These are phyloP conservation scores for Penicillium oxalicum DNA, from an alignment of 2,329 filamentous ascomycete species.

Conservation along the genomic window DNA sequence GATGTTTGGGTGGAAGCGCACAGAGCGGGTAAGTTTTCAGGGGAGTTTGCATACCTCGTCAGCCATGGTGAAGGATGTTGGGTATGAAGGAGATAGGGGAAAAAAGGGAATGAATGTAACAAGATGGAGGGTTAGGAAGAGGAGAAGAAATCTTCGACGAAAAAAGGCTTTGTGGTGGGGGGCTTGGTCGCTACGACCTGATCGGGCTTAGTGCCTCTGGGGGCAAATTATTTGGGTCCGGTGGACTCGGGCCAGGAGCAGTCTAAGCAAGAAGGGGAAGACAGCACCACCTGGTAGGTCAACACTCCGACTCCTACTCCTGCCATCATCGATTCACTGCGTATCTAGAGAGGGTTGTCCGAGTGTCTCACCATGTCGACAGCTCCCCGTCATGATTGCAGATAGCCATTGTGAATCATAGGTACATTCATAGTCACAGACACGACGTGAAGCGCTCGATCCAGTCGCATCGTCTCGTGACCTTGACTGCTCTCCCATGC, in stretches of 20 bases:
- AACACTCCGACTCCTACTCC: too few relatives aligned
- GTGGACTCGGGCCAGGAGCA: not conserved
- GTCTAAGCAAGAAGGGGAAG: too few relatives aligned
- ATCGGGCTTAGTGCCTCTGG: constrained; percentile 22
- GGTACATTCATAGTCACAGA: too few relatives aligned
- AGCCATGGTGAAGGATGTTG: constrained; percentile 53
- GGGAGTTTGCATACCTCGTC: constrained; percentile 53
- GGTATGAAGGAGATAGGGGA: constrained; percentile 15
- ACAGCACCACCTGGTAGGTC: too few relatives aligned
- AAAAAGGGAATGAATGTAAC: constrained; percentile 17
- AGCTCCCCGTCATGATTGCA: too few relatives aligned
- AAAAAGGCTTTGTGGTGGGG: constrained; percentile 33
- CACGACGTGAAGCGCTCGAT: too few relatives aligned
- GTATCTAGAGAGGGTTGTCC: not conserved
- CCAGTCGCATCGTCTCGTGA: too few relatives aligned
- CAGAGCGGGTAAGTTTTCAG: constrained; percentile 9
- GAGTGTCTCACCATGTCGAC: not conserved
- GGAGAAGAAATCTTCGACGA: constrained; percentile 21
- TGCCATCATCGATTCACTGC: too few relatives aligned
- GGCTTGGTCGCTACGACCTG: constrained; percentile 24
- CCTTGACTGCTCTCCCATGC: constrained; percentile 4
- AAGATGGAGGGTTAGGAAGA: constrained; percentile 24
- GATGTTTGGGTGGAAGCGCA: constrained; percentile 15
- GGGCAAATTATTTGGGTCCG: constrained; percentile 5
- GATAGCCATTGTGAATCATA: too few relatives aligned